phyloP scores from a whole-genome alignment of 2,329 filamentous ascomycete genomes.

The Scedosporium apiospermum region DNA sequence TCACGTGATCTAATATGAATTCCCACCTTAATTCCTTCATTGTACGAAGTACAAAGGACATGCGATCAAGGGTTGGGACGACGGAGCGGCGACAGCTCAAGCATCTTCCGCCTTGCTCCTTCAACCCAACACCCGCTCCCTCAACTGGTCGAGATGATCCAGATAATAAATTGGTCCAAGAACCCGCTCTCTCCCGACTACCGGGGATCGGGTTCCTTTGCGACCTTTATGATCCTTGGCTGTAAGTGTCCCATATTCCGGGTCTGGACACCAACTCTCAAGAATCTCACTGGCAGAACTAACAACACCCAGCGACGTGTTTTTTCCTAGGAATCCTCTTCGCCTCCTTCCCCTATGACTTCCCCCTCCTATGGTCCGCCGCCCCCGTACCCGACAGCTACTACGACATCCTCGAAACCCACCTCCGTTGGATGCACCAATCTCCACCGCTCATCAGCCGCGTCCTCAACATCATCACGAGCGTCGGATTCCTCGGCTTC shows the following conservation, averaged over 20 bases:
- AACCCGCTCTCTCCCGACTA: conserved; percentile 48
- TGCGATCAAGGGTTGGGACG: background rate
- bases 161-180: conserved; percentile 44
- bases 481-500: conserved; percentile 78
- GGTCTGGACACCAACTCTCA: background rate
- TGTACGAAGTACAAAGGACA: background rate
- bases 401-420: conserved; percentile 77
- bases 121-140: background rate
- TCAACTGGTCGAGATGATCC: conserved; percentile 7
- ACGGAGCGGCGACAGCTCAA: background rate
- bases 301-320: conserved; percentile 55
- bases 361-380: conserved; percentile 73
- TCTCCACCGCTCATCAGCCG: conserved; percentile 86
- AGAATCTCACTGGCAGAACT: background rate
- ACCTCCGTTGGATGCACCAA: conserved; percentile 84
- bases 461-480: conserved; percentile 88
- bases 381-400: conserved; percentile 56
- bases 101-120: background rate
- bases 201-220: conserved; percentile 63
- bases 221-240: conserved; percentile 92
- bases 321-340: conserved; percentile 99
- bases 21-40: conserved; percentile 3
- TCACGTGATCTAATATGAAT: too few relatives aligned
- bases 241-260: conserved; percentile 48
- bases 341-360: conserved; percentile 92